phyloP scores from a whole-genome alignment of 805 yeast genomes.

The Teunomyces funiuensis region DNA sequence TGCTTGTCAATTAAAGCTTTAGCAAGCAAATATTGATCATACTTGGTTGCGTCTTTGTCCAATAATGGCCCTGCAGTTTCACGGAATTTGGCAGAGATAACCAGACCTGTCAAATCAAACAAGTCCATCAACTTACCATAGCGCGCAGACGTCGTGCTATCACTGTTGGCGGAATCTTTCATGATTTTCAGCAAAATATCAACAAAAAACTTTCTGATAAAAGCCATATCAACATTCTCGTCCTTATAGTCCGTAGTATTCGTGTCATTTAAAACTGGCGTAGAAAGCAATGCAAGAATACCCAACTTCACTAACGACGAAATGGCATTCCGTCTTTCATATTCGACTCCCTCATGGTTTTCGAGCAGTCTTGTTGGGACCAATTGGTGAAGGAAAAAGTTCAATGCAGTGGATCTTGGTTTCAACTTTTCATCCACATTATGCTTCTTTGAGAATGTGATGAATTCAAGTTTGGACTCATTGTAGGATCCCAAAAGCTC shows the following conservation, averaged over 20 bases:
- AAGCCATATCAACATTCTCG: conserved; percentile 67
- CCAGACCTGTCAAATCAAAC: conserved; percentile 46
- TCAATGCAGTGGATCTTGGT: conserved; percentile 76
- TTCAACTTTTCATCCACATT: conserved; percentile 42
- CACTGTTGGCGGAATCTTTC: conserved; percentile 43
- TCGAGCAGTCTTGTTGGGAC: conserved; percentile 53
- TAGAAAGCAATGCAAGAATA: conserved; percentile 61
- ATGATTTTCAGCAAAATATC: conserved; percentile 66
- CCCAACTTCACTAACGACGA: conserved; percentile 63
- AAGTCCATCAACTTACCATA: conserved; percentile 57
- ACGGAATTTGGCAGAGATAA: conserved; percentile 44
- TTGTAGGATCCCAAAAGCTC: conserved; percentile 79
- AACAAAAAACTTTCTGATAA: conserved; percentile 69
- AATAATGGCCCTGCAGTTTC: conserved; percentile 44
- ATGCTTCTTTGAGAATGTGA: conserved; percentile 68
- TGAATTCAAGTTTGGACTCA: conserved; percentile 76
- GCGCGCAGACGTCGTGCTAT: conserved; percentile 38
- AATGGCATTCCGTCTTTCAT: conserved; percentile 52
- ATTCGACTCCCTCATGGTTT: conserved; percentile 33
- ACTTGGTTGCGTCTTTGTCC: conserved; percentile 48
- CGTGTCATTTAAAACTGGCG: conserved; percentile 51
- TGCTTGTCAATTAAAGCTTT: conserved; percentile 68
- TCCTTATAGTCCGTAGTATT: conserved; percentile 45
- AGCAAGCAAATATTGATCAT: conserved; percentile 64
- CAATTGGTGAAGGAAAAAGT: conserved; percentile 73